Conservation (phyloP, 768 basidiomycete species). For the Trametes elegans region DNA sequence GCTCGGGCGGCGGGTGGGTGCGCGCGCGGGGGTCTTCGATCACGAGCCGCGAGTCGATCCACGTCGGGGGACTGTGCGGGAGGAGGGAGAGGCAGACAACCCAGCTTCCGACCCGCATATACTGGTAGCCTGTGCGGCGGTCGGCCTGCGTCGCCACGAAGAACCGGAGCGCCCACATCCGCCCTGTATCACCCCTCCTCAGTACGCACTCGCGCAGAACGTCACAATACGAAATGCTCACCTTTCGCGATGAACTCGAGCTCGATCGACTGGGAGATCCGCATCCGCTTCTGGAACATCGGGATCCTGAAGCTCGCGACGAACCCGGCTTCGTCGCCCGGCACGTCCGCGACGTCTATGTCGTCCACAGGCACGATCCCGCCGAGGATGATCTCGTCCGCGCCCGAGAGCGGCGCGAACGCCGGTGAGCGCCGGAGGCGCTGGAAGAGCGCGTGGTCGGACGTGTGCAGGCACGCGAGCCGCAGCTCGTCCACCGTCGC, state of each 20-base stretch:
- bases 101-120: conserved; percentile 29
- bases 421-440: conserved; percentile 51
- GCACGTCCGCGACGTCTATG: conserved; percentile 51
- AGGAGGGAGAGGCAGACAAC: conserved; percentile 49
- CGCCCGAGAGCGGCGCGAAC: conserved; percentile 50
- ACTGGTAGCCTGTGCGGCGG: background rate
- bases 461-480: conserved; percentile 61
- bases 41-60: conserved; percentile 51
- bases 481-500: conserved; percentile 59
- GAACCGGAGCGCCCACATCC: conserved; percentile 57
- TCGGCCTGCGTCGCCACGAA: conserved; percentile 20
- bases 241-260: conserved; percentile 53
- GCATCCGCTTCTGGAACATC: conserved; percentile 72
- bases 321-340: conserved; percentile 52
- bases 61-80: conserved; percentile 58
- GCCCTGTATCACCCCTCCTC: conserved; percentile 34
- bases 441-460: conserved; percentile 61
- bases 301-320: conserved; percentile 49
- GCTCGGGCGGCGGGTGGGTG: conserved; percentile 3
- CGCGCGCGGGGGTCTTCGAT: conserved; percentile 35
- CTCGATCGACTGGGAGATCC: conserved; percentile 49
- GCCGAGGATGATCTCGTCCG: conserved; percentile 46
- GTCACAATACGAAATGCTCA: conserved; percentile 21
- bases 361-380: conserved; percentile 39
- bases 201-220: background rate